Evolutionary conservation across 129 eudicot species (phyloP).

Genomic region (Flaveria brownii): DNA sequence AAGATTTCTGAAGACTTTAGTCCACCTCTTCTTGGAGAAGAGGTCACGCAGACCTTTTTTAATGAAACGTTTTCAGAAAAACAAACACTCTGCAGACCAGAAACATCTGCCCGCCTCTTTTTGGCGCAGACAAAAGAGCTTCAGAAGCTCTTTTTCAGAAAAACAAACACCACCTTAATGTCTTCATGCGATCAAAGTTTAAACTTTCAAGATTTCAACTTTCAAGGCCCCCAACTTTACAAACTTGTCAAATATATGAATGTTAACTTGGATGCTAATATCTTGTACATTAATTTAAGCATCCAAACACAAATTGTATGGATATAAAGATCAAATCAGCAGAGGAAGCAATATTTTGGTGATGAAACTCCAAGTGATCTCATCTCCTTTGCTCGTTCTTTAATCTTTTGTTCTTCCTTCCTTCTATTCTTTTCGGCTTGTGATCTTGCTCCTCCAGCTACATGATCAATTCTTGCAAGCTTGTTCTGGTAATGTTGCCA

Average conservation of each 20-base stretch:
- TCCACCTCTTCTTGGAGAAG: too few species aligned
- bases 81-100: too few species aligned
- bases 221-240: not conserved
- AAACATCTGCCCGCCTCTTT: too few species aligned
- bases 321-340: conserved; percentile 28
- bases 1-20: too few species aligned
- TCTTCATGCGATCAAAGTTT: not conserved
- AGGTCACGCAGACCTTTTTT: too few species aligned
- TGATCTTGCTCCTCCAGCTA: conserved; percentile 59
- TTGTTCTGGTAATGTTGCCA: conserved; percentile 64
- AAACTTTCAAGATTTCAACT: conserved; percentile 1
- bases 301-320: conserved; percentile 2
- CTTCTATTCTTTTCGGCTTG: conserved; percentile 58
- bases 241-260: conserved; percentile 15
- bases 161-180: too few species aligned
- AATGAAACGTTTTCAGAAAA: too few species aligned
- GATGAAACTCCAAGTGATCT: conserved; percentile 55
- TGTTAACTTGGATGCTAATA: conserved; percentile 17
- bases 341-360: conserved; percentile 55
- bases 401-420: conserved; percentile 50
- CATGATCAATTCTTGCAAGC: conserved; percentile 58
- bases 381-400: conserved; percentile 62
- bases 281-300: not conserved
- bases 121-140: too few species aligned
- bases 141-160: too few species aligned